These are phyloP conservation scores for Sugiyamaella sp. DNA, from an alignment of 1,139 yeast genomes.

Conservation along the genomic window DNA sequence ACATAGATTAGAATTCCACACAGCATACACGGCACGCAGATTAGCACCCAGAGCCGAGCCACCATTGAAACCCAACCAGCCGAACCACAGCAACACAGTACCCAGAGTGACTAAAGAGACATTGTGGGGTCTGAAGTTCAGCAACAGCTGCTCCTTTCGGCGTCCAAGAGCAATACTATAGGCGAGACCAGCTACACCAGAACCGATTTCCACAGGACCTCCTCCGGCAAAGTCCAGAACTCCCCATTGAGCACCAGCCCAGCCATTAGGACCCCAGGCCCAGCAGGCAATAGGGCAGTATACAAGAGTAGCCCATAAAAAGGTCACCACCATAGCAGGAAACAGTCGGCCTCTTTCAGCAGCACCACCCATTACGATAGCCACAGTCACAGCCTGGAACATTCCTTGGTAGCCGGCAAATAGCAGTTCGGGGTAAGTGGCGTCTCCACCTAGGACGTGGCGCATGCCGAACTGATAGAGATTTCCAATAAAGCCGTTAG, in stretches of 20 bases:
- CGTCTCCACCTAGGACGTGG: conserved; percentile 60
- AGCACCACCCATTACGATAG: conserved; percentile 91
- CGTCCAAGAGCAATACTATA: conserved; percentile 82
- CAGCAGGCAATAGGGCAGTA: conserved; percentile 93
- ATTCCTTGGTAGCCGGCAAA: conserved; percentile 89
- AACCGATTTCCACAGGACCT: conserved; percentile 92
- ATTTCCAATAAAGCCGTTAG: conserved; percentile 85
- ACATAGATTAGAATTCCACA: conserved; percentile 87
- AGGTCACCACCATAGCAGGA: conserved; percentile 81
- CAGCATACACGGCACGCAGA: conserved; percentile 74
- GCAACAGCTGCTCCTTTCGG: conserved; percentile 78
- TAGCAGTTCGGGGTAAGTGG: conserved; percentile 74
- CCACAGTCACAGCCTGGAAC: conserved; percentile 86
- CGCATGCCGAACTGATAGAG: conserved; percentile 79
- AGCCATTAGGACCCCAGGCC: conserved; percentile 92
- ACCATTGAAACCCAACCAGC: conserved; percentile 79
- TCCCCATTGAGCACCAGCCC: conserved; percentile 86
- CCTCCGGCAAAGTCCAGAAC: conserved; percentile 97
- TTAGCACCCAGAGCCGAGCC: conserved; percentile 68
- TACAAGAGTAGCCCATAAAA: conserved; percentile 87
- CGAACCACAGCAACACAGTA: conserved; percentile 67
- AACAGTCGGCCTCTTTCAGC: conserved; percentile 92
- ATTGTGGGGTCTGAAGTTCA: conserved; percentile 93
- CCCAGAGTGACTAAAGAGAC: conserved; percentile 85
- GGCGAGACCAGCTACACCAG: conserved; percentile 90